Evolutionary conservation across 2,329 filamentous ascomycete species (phyloP).

Genomic region (Allantophomopsis lycopodina): DNA sequence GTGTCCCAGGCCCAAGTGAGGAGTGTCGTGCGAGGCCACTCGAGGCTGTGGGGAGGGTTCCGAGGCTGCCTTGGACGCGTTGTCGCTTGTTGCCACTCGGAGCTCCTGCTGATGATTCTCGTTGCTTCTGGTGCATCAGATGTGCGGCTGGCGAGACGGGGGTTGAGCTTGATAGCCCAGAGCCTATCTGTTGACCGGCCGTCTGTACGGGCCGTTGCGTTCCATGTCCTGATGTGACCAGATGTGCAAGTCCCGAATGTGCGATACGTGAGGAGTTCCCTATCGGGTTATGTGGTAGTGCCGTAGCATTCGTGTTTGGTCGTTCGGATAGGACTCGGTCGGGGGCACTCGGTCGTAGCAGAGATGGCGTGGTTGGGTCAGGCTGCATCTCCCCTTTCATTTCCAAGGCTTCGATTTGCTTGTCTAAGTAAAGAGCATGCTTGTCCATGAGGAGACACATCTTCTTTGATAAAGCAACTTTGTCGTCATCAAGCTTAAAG

Average conservation of each 20-base stretch:
- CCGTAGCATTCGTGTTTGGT: conserved; percentile 6
- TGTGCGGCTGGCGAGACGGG: conserved; percentile 47
- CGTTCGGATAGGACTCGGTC: conserved; percentile 25
- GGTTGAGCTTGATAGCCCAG: conserved; percentile 22
- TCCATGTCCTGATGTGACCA: conserved; percentile 9
- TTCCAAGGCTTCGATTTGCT: conserved; percentile 46
- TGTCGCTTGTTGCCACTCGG: conserved; percentile 31
- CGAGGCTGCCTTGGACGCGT: conserved; percentile 25
- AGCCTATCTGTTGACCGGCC: conserved; percentile 10
- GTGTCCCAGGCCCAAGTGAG: conserved; percentile 48
- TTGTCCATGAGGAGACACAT: conserved; percentile 45
- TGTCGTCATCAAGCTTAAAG: conserved; percentile 61
- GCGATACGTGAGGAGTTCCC: conserved; percentile 9
- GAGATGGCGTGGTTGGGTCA: conserved; percentile 46
- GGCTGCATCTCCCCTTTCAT: conserved; percentile 36
- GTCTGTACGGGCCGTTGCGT: conserved; percentile 5
- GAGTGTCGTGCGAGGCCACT: conserved; percentile 48
- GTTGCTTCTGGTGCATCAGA: conserved; percentile 39
- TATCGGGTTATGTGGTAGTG: conserved; percentile 11
- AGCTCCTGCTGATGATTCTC: conserved; percentile 46
- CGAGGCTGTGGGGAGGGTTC: conserved; percentile 33
- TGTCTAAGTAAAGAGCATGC: conserved; percentile 47
- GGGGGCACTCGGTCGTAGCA: conserved; percentile 42
- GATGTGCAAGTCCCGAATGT: conserved; percentile 14
- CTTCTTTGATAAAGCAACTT: conserved; percentile 56